Evolutionary conservation across 768 basidiomycete genomes (phyloP).

Genomic region (Xanthoconium purpureum): DNA sequence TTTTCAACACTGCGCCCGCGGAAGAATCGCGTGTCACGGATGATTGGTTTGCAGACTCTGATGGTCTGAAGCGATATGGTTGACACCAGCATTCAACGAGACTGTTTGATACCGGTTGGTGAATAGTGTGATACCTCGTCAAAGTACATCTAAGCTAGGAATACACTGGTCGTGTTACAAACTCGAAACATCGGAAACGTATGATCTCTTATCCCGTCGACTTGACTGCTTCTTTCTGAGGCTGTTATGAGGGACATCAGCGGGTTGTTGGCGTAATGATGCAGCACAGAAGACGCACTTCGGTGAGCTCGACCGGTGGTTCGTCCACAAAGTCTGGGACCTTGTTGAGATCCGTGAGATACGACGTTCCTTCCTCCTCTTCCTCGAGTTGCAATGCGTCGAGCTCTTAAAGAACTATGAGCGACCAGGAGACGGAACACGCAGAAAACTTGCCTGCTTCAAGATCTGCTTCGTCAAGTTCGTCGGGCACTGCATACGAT

Average conservation of each 20-base stretch:
- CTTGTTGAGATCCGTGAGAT: conserved; percentile 82
- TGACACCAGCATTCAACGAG: conserved; percentile 29
- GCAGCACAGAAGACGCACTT: conserved; percentile 41
- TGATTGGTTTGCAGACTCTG: conserved; percentile 74
- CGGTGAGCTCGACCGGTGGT: conserved; percentile 65
- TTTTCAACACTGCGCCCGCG: conserved; percentile 65
- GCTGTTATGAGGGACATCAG: conserved; percentile 28
- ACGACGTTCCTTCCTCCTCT: conserved; percentile 88
- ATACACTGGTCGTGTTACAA: conserved; percentile 16
- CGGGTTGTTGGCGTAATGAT: not conserved
- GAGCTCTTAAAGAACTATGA: conserved; percentile 58
- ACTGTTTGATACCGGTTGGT: not conserved
- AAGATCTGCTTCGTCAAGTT: conserved; percentile 95
- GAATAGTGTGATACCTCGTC: not conserved
- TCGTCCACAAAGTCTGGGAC: conserved; percentile 93
- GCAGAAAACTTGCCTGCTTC: conserved; percentile 71
- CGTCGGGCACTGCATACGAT: conserved; percentile 95
- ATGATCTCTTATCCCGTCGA: conserved; percentile 37
- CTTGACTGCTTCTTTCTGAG: conserved; percentile 54
- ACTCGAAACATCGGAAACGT: not conserved
- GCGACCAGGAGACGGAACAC: not conserved
- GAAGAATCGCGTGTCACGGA: conserved; percentile 58
- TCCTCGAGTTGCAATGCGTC: conserved; percentile 91
- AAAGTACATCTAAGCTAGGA: conserved; percentile 5
- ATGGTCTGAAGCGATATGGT: conserved; percentile 60